Conservation (phyloP, 83 land plant species). For the Diphasiastrum complanatum region DNA sequence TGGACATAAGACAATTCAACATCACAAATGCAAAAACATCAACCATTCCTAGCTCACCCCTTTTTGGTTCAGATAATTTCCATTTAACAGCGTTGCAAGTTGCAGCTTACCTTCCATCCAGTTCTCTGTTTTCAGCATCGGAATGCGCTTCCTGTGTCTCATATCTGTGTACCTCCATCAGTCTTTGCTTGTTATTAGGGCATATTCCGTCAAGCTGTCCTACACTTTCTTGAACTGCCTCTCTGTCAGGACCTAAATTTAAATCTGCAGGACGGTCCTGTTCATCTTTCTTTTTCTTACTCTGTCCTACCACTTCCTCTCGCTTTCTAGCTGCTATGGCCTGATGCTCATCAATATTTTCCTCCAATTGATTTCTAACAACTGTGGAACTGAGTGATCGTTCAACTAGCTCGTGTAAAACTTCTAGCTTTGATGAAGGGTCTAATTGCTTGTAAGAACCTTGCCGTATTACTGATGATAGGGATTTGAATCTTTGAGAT, state of each 20-base stretch:
- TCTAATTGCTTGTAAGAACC: conserved; percentile 61
- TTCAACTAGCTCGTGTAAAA: conserved; percentile 51
- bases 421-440: conserved; percentile 44
- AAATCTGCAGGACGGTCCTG: conserved; percentile 31
- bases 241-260: conserved; percentile 14
- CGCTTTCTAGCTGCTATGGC: conserved; percentile 57
- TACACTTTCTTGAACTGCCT: too few species aligned
- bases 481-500: conserved; percentile 21
- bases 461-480: conserved; percentile 42
- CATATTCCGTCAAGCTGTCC: too few species aligned
- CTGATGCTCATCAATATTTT: conserved; percentile 54
- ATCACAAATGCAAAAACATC: too few species aligned
- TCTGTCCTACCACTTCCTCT: conserved; percentile 56
- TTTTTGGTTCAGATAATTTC: too few species aligned
- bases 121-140: too few species aligned
- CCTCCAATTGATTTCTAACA: conserved; percentile 66
- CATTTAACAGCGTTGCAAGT: too few species aligned
- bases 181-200: too few species aligned
- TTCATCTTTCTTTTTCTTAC: conserved; percentile 52
- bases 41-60: too few species aligned
- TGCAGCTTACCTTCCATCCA: too few species aligned
- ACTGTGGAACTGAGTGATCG: conserved; percentile 41
- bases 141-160: too few species aligned
- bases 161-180: too few species aligned
- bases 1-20: too few species aligned